Evolutionary conservation across 495 filamentous ascomycete species (phyloP), one percentile per base, ranked within the genome.

Genomic region (Clohesyomyces aquaticus): DNA sequence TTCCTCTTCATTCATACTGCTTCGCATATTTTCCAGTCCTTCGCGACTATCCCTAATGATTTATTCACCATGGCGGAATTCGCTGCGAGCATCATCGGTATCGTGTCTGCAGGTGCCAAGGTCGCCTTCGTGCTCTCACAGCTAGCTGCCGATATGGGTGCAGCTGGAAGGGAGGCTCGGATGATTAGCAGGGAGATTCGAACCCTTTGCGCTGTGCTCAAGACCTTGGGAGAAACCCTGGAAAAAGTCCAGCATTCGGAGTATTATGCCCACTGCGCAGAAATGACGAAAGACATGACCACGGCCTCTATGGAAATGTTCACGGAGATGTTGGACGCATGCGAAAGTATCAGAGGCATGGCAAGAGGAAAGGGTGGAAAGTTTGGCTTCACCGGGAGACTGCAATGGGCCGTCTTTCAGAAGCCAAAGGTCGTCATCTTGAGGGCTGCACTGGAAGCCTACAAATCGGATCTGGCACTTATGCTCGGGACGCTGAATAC

Each of bases 401-500:
- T 65, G 1, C 63, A 65, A 35, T 65, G 55, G 63, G 63, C 55
- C 1, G 48, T 65, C 8, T 65, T 59, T 27, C 55, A 60, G 27
- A 65, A 65, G 32, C 63, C 63, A 22, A 55, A 60, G 42, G 60
- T 65, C 16, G 16, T 26, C 12, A 26, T 54, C 18, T 23, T 60
- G 25, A 18, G 63, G 12, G 55, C 55, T 1, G 63, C 63, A 21
- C 35, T 65, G 25, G 63, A 65, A 28, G 55, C 63, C 9, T 60
- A 65, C 45, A 65, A 65, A 42, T 59, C 47, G 10, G 54, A 59
- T 23, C 38, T 65, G 14, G 48, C 63, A 1, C 45, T 65, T 4
- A 65, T 65, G 62, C 45, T 65, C 6, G 62, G 50, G 8, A 65
- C 62, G 21, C 55, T 65, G 12, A 59, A 65, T 41, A 65, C 62